Conservation (phyloP, 805 yeast species). For the Candida quercuum region DNA sequence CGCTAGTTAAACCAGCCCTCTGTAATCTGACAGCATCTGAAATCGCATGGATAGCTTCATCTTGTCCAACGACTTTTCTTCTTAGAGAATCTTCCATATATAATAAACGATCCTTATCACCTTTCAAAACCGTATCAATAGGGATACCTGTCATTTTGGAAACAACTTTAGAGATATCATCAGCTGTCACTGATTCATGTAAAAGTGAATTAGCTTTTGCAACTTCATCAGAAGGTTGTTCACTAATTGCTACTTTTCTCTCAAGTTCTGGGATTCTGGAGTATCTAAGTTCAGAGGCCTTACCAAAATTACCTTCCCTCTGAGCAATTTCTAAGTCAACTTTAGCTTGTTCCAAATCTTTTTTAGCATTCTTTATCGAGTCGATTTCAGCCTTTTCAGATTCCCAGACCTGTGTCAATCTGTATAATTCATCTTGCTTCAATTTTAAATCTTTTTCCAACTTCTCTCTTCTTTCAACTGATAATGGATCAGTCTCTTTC, state of each 20-base stretch:
- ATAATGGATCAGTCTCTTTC: conserved; percentile 85
- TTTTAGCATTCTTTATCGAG: conserved; percentile 70
- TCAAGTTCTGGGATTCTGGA: conserved; percentile 80
- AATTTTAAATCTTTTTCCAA: conserved; percentile 57
- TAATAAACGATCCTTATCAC: conserved; percentile 86
- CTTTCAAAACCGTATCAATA: conserved; percentile 82
- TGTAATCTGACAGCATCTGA: conserved; percentile 94
- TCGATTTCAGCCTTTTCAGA: conserved; percentile 74
- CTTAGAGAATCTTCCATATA: conserved; percentile 80
- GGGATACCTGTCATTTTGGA: conserved; percentile 97
- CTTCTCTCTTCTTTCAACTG: conserved; percentile 64
- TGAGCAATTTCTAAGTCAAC: conserved; percentile 78
- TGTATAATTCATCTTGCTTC: conserved; percentile 56
- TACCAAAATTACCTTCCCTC: conserved; percentile 79
- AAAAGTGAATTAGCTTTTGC: conserved; percentile 35
- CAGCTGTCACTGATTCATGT: conserved; percentile 91
- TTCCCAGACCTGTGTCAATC: conserved; percentile 85
- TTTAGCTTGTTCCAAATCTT: conserved; percentile 78
- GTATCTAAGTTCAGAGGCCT: conserved; percentile 87
- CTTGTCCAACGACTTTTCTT: conserved; percentile 87
- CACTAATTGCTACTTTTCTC: conserved; percentile 43
- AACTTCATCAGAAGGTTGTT: conserved; percentile 24
- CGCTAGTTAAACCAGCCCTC: conserved; percentile 93
- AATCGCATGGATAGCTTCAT: conserved; percentile 85
- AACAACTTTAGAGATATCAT: conserved; percentile 89